A percentile compares a stretch with the other conserved stretches of the same genome.
phyloP scores from a whole-genome alignment of 2,329 filamentous ascomycete genomes.

The Arthroderma sp. region DNA sequence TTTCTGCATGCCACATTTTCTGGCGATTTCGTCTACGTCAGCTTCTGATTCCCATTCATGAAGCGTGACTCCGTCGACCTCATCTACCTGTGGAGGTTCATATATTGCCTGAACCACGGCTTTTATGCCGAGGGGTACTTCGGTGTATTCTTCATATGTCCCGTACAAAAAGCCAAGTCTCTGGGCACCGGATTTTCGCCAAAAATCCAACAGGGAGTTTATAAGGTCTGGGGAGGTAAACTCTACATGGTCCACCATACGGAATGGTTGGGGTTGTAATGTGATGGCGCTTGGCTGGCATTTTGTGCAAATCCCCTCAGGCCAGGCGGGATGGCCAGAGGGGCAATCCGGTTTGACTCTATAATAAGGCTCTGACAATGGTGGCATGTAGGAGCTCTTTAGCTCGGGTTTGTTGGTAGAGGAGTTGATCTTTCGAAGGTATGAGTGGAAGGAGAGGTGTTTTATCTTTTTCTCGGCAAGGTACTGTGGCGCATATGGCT shows the following conservation, averaged over 20 bases:
- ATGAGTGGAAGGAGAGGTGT: constrained; percentile 88
- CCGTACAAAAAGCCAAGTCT: constrained; percentile 85
- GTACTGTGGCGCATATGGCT: constrained; percentile 83
- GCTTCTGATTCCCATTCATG: constrained; percentile 74
- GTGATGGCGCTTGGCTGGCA: constrained; percentile 97
- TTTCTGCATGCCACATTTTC: constrained; percentile 69
- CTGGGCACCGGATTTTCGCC: constrained; percentile 77
- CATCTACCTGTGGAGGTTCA: constrained; percentile 81
- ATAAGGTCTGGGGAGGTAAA: constrained; percentile 76
- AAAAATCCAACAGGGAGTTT: constrained; percentile 81
- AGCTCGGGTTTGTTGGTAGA: constrained; percentile 93
- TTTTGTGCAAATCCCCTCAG: constrained; percentile 93
- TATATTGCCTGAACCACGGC: constrained; percentile 95
- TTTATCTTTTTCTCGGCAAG: constrained; percentile 96
- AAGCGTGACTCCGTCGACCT: constrained; percentile 75
- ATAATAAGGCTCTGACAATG: constrained; percentile 83
- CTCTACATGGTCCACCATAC: constrained; percentile 97
- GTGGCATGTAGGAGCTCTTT: constrained; percentile 89
- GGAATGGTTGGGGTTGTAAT: constrained; percentile 80
- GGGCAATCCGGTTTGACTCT: constrained; percentile 81
- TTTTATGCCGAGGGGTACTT: constrained; percentile 88
- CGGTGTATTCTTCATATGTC: constrained; percentile 75
- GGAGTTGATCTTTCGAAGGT: constrained; percentile 88
- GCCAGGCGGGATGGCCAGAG: constrained; percentile 84
- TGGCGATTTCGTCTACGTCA: constrained; percentile 67